phyloP scores from a whole-genome alignment of 148 eudicot genomes.

The Chenopodium quinoa region DNA sequence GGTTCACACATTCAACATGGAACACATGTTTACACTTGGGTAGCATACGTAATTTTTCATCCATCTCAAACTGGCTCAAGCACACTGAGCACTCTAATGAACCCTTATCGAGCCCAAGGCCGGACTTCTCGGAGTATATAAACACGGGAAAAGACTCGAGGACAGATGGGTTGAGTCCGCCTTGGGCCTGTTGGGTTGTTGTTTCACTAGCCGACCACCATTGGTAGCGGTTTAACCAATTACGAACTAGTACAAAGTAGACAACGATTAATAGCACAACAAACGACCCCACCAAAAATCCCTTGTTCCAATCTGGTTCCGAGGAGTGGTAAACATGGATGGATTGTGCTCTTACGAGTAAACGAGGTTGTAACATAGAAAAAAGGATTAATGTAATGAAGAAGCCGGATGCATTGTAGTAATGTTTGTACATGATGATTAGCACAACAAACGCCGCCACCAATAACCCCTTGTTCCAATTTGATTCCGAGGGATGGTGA shows the following conservation, averaged over 20 bases:
- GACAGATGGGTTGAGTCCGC: background rate
- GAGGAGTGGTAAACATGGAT: background rate
- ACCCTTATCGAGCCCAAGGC: background rate
- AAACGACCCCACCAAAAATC: background rate
- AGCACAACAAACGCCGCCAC: background rate
- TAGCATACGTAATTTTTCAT: slow-evolving; percentile 31
- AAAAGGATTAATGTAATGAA: background rate
- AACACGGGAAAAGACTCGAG: slow-evolving; percentile 3
- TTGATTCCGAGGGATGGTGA: background rate
- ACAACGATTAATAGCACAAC: background rate
- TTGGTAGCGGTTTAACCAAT: background rate
- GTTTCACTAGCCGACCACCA: background rate
- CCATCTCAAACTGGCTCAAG: slow-evolving; percentile 2
- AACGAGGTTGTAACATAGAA: background rate
- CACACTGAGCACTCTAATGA: slow-evolving; percentile 9
- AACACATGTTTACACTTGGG: slow-evolving; percentile 44
- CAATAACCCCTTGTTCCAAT: background rate
- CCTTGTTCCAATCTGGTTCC: background rate
- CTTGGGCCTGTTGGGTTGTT: background rate
- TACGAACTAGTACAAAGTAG: background rate
- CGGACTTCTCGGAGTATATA: background rate
- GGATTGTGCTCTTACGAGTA: background rate
- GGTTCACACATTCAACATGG: slow-evolving; percentile 36
- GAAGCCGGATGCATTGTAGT: background rate
- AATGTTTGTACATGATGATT: background rate